These are phyloP conservation scores for Picocystis sp. DNA, from an alignment of 163 green algal genomes.

Conservation along the genomic window DNA sequence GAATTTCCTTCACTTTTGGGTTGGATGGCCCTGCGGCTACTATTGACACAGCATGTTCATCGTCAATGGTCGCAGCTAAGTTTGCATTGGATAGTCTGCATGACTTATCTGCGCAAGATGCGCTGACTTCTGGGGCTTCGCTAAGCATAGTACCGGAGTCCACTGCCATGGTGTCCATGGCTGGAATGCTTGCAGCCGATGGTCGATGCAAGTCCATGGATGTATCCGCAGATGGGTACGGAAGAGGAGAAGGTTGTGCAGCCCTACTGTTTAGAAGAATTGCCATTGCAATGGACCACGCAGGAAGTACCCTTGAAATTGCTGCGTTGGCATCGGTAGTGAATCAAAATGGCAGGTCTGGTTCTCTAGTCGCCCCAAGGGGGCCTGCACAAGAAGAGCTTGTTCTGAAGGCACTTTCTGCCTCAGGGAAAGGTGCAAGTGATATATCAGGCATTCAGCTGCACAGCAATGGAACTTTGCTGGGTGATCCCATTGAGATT, in stretches of 20 bases:
- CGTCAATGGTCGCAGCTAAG: conserved; percentile 2
- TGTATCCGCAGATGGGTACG: conserved; percentile 14
- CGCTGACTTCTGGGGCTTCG: no score
- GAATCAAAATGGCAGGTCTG: conserved; percentile 19
- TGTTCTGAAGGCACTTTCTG: background rate
- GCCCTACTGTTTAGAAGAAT: background rate
- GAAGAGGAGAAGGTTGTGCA: conserved; percentile 4
- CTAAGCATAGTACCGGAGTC: conserved; percentile 3
- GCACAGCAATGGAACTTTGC: conserved; percentile 7
- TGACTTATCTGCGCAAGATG: no score
- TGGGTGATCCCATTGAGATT: conserved; percentile 15
- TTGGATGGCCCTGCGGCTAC: conserved; percentile 8
- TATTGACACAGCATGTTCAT: conserved; percentile 5
- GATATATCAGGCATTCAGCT: conserved; percentile 1
- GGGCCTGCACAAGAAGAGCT: conserved; percentile 15
- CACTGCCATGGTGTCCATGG: conserved; percentile 19
- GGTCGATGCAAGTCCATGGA: conserved; percentile 19
- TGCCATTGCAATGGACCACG: background rate
- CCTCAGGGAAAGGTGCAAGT: background rate
- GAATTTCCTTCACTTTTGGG: conserved; percentile 4
- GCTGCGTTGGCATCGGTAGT: conserved; percentile 5
- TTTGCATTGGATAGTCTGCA: background rate
- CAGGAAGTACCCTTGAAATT: background rate
- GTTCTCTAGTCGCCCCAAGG: conserved; percentile 15
- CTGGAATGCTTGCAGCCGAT: conserved; percentile 19